phyloP scores from a whole-genome alignment of 2,329 filamentous ascomycete genomes.

The Dothideomycetidae sp. region DNA sequence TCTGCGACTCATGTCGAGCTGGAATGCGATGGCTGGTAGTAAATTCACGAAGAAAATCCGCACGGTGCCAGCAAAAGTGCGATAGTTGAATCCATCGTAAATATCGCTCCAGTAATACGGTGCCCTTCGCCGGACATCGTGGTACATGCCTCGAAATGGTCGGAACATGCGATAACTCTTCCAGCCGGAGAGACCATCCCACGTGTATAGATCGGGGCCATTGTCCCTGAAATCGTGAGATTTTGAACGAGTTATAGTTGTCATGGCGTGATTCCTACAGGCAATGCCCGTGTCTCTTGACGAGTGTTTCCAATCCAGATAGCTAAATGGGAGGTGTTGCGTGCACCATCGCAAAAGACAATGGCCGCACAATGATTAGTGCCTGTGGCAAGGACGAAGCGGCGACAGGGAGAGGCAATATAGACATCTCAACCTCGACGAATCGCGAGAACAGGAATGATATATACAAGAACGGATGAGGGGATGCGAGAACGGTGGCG shows the following conservation, averaged over 20 bases:
- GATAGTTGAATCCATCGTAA: slow-evolving; percentile 40
- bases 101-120: slow-evolving; percentile 44
- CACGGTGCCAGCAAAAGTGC: slow-evolving; percentile 40
- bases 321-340: too few relatives aligned
- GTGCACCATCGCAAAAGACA: too few relatives aligned
- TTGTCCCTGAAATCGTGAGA: not conserved
- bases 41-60: slow-evolving; percentile 47
- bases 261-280: too few relatives aligned
- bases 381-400: too few relatives aligned
- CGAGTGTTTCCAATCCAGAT: too few relatives aligned
- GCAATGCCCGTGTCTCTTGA: too few relatives aligned
- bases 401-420: too few relatives aligned
- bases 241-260: slow-evolving; percentile 1
- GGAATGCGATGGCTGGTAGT: slow-evolving; percentile 44
- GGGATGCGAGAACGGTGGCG: too few relatives aligned
- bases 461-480: too few relatives aligned
- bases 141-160: slow-evolving; percentile 39
- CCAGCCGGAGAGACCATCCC: slow-evolving; percentile 24
- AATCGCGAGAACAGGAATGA: too few relatives aligned
- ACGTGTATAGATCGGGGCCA: slow-evolving; percentile 22
- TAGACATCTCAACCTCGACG: too few relatives aligned
- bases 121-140: slow-evolving; percentile 38
- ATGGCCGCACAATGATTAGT: too few relatives aligned
- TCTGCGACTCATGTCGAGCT: slow-evolving; percentile 43
- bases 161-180: slow-evolving; percentile 25